Percentiles rank a stretch among this genome's conserved stretches.
Evolutionary conservation across 2,329 filamentous ascomycete species (phyloP).

Genomic region (Trichoderma hamatum): DNA sequence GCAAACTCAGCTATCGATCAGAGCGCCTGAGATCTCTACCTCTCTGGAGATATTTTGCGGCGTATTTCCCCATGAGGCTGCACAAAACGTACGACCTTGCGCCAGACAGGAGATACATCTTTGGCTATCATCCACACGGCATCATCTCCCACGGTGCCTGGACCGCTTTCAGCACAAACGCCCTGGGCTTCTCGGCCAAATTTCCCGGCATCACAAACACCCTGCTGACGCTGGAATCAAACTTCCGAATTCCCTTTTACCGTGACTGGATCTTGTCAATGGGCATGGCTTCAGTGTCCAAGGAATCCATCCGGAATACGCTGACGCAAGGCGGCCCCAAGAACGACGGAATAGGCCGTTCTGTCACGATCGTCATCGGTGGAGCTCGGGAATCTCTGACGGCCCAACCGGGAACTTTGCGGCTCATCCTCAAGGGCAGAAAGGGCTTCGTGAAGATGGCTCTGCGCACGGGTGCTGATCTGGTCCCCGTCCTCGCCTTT

Average conservation of each 20-base stretch:
- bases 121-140: constrained; percentile 95
- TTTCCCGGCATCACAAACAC: constrained; percentile 97
- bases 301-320: constrained; percentile 88
- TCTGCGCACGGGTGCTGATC: constrained; percentile 85
- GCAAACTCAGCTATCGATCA: constrained; percentile 73
- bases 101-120: constrained; percentile 87
- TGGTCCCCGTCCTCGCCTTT: constrained; percentile 90
- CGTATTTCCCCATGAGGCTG: constrained; percentile 86
- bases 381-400: constrained; percentile 91
- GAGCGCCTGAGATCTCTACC: constrained; percentile 72
- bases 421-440: constrained; percentile 77
- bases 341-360: constrained; percentile 85
- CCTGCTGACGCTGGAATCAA: constrained; percentile 89
- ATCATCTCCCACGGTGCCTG: constrained; percentile 98
- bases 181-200: constrained; percentile 79
- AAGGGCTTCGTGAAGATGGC: constrained; percentile 96
- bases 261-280: constrained; percentile 90
- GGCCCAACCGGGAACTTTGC: constrained; percentile 75
- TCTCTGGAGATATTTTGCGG: constrained; percentile 87
- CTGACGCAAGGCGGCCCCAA: constrained; percentile 78
- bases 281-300: constrained; percentile 85
- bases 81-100: constrained; percentile 82
- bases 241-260: constrained; percentile 92
- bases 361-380: constrained; percentile 93
- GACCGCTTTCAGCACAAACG: constrained; percentile 87